A percentile compares a stretch with the other conserved stretches of the same genome.
Conservation (phyloP, 306 rosid species). For the Vigna mungo region DNA sequence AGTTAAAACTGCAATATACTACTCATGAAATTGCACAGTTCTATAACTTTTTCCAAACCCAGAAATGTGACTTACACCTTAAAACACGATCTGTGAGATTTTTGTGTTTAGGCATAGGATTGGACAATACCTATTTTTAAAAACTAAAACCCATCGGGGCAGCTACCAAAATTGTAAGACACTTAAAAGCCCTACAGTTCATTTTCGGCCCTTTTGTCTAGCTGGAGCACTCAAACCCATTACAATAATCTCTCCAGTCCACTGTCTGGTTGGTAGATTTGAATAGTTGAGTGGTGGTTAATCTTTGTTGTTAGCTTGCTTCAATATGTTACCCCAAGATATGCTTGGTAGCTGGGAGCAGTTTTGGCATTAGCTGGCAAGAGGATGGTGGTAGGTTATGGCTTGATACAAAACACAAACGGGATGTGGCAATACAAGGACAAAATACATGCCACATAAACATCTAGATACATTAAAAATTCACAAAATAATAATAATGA, state of each 20-base stretch:
- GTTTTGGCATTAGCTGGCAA: too few relatives aligned
- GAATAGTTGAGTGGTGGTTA: background rate
- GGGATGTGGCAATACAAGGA: too few relatives aligned
- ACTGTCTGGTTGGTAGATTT: background rate
- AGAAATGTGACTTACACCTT: background rate
- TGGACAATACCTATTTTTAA: background rate
- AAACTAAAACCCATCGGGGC: background rate
- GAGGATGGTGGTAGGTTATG: too few relatives aligned
- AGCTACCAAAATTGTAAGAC: background rate
- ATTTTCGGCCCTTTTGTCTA: background rate
- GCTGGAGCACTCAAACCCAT: conserved; percentile 7
- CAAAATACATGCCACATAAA: too few relatives aligned
- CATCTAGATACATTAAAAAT: too few relatives aligned
- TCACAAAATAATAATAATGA: too few relatives aligned
- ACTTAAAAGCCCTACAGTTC: background rate
- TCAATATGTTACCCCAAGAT: too few relatives aligned
- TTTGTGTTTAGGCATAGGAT: background rate
- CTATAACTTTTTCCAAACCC: background rate
- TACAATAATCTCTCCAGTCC: background rate
- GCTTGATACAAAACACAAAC: too few relatives aligned
- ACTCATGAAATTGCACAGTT: background rate
- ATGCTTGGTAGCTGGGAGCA: too few relatives aligned
- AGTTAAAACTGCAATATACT: background rate
- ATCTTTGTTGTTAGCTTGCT: background rate
- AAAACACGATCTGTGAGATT: background rate